Base-by-base conservation (phyloP, 768 basidiomycete species). In the Pleurotus eryngii region DNA sequence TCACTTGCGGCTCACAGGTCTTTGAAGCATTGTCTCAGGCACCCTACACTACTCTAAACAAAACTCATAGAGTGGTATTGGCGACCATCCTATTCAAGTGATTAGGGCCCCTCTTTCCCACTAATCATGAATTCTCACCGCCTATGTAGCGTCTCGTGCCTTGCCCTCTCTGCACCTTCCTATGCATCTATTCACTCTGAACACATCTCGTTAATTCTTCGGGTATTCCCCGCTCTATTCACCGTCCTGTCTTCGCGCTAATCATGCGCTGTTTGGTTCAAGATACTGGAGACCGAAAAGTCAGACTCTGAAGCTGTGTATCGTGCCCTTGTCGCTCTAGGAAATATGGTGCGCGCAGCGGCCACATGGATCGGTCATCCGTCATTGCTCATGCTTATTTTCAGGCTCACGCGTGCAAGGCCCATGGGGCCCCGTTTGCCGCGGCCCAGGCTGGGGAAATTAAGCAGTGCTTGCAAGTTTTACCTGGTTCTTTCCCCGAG, bases 1-100 rank as follows among this genome's bases (percentile, higher is more conserved):
- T 30, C 12, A 12, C 18, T 4, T 42, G 35, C 46, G 47, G 40
- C 35, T 50, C 49, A 53, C 64, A 92, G 86, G 76, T 91, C 38
- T 72, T 92, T 20, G 77, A 77, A 48, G 72, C 74, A 26, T 63
- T 93, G 51, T 64, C 68, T 24, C 74, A 81, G 43, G 79, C 73
- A 5, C 76, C 82, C 1, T 86, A 85, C 57, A 67, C 74, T 17
- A 70, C 74, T 3, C 71, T 92, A 63, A 82, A 80, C 39, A 95
- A 91, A 70, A 73, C 77, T 3, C 89, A 89, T 49, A 82, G 90
- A 27, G 77, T 92, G 3, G 89, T 92, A 0, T 66, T 95, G 47
- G 86, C 90, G 3, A 95, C 95, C 0, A 73, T 95, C 37, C 70
- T 91, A 30, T 86, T 98, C 74, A 98, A 98, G 96, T 98, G 63